Conservation (phyloP, 805 yeast species). For the Saccharomyces mikatae region DNA sequence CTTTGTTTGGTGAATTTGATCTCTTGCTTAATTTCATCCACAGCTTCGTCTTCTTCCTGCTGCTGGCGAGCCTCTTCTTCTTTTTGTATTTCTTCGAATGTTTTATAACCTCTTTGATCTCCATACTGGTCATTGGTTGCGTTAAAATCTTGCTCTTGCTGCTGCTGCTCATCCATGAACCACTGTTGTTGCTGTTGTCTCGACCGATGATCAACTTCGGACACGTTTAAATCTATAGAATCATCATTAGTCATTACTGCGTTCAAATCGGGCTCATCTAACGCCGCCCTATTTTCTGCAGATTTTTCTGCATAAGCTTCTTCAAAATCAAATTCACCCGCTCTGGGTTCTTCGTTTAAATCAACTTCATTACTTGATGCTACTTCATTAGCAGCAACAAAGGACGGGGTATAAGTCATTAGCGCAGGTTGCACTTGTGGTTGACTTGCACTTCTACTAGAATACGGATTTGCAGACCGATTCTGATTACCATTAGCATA, state of each 20-base stretch:
- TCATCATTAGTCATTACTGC: slow-evolving; percentile 12
- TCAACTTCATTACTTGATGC: slow-evolving; percentile 1
- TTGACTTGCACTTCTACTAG: background rate
- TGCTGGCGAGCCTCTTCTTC: slow-evolving; percentile 33
- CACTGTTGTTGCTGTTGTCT: slow-evolving; percentile 18
- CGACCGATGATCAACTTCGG: slow-evolving; percentile 1
- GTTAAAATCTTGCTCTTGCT: slow-evolving; percentile 54
- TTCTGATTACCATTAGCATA: slow-evolving; percentile 1
- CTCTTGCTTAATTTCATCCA: slow-evolving; percentile 76
- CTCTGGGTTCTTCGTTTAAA: slow-evolving; percentile 6
- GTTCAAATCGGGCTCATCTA: slow-evolving; percentile 1
- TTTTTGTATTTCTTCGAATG: slow-evolving; percentile 31
- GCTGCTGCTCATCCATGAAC: slow-evolving; percentile 20
- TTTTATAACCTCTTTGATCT: slow-evolving; percentile 27
- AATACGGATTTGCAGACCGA: background rate
- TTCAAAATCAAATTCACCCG: slow-evolving; percentile 22
- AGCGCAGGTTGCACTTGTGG: background rate
- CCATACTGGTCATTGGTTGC: slow-evolving; percentile 59
- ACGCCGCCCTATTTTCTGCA: background rate
- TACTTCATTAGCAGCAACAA: slow-evolving; percentile 1
- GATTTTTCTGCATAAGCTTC: slow-evolving; percentile 1
- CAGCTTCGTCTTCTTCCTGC: slow-evolving; percentile 74
- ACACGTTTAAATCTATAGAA: slow-evolving; percentile 19
- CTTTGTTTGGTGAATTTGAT: slow-evolving; percentile 79
- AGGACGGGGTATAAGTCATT: background rate